Base-by-base conservation (phyloP, 306 rosid genomes). In the Clitoria ternatea region DNA sequence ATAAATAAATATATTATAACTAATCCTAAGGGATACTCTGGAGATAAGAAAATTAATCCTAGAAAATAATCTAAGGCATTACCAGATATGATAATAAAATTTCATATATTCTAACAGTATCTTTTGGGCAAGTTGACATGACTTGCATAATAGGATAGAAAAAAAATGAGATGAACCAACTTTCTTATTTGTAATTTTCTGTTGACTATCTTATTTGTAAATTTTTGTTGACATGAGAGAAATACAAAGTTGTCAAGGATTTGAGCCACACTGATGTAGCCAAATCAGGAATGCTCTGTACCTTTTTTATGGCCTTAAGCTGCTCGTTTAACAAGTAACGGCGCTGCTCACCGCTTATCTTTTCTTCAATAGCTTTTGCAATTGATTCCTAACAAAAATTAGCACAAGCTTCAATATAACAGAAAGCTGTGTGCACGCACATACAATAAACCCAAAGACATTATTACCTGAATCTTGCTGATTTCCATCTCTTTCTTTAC, bases 401-500 rank as follows among this genome's bases (percentile, higher is more conserved):
- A 32, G 69, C 47, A 9, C n/a, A 36, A 22, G 61, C 19, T 76
- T 73, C 43, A 80, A 61, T 20, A 66, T 61, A 72, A 70, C 17
- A 29, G 27, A 45, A 20, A 77, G 6, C 15, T 52, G 49, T 63
- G 61, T 36, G 29, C 30, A 72, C n/a, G 18, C 15, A 55, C 19
- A 19, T 60, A 60, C 53, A 33, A 26, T 43, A 22, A 29, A 30
- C 47, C 49, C 26, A 71, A 74, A 30, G 29, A 49, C 55, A 75
- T 49, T 22, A 68, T 54, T 79, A 95, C 99, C 96, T 95, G 97
- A 72, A 95, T 89, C 88, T 86, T 95, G 85, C 88, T 91, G 53
- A 95, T 95, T 86, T 95, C 99, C 88, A 95, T 95, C 86, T 95
- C 99, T 82, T 95, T 95, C 89, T 95, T 95, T 79, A 95, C 94